These are phyloP conservation scores for Sporothrix schenckii DNA, from an alignment of 2,329 filamentous ascomycete genomes.

Conservation along the genomic window DNA sequence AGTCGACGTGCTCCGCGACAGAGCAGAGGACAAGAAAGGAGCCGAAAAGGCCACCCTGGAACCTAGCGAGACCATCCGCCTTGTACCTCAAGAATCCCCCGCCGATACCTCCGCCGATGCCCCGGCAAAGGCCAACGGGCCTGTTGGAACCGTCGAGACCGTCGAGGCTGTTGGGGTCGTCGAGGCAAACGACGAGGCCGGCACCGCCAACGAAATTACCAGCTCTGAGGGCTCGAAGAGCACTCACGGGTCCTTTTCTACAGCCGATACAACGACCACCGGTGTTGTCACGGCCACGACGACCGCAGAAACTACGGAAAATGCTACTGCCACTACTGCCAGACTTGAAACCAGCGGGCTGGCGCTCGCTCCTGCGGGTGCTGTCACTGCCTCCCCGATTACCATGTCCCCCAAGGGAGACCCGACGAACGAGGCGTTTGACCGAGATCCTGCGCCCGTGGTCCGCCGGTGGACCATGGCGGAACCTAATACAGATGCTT, in stretches of 20 bases:
- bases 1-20: slow-evolving; percentile 83
- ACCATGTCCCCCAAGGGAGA: neutral
- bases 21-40: slow-evolving; percentile 56
- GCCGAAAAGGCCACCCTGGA: slow-evolving; percentile 39
- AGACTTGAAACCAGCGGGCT: neutral
- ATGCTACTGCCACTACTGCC: neutral
- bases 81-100: slow-evolving; percentile 40
- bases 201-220: neutral
- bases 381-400: neutral
- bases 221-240: neutral
- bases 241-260: neutral
- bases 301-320: neutral
- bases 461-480: slow-evolving; percentile 45
- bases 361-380: neutral
- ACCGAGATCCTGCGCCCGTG: slow-evolving; percentile 38
- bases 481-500: slow-evolving; percentile 23
- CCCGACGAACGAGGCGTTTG: slow-evolving; percentile 29
- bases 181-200: neutral
- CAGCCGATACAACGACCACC: neutral
- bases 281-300: neutral
- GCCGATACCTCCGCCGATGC: neutral
- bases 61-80: slow-evolving; percentile 43
- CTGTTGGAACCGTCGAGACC: neutral
- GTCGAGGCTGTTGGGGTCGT: neutral
- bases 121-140: neutral